Evolutionary conservation across 1,139 yeast genomes (phyloP), one percentile per base, ranked within the genome.

Genomic region (Sugiyamaella neomexicana): DNA sequence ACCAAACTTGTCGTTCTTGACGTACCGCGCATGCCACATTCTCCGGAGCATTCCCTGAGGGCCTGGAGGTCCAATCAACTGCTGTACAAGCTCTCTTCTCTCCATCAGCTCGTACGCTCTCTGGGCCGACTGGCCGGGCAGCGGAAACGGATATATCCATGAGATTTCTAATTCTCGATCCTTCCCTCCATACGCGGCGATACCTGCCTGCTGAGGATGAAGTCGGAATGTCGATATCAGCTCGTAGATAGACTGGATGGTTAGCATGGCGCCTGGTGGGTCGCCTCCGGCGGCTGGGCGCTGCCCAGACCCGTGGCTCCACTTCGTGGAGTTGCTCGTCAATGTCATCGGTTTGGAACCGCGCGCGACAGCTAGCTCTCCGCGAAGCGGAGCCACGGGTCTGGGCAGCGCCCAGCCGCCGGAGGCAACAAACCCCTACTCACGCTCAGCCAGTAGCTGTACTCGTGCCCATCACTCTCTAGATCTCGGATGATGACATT

Each of bases 131-230:
- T 47, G 51, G 13, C 45, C 51, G 16, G 44, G 51, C 23, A 39
- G 31, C 2, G 51, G 51, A 20, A 27, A 36, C 10, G 53, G 53
- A 31, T 42, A 49, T 13, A 50, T 37, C 50, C 53, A 38, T 9
- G 41, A 29, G 6, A 69, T 55, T 42, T 73, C 75, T 17, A 78
- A 62, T 34, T 75, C 80, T 49, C 72, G 71, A 53, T 75, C 75
- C 59, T 75, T 76, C 5, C 82, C 81, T 1, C 80, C 80, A 48
- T 72, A 67, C 0, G 74, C 75, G 2, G 76, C 65, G 12, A 68
- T 57, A 9, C 68, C 67, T 6, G 62, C 58, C 41, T 68, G 66
- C 1, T 42, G 50, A 1, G 73, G 73, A 56, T 71, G 74, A 42
- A 67, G 55, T 36, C 71, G 67, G 36, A 77, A 65, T 38, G 72